A percentile compares a stretch with the other conserved stretches of the same genome.
Evolutionary conservation across 1,139 yeast genomes (phyloP).

Genomic region (Magnusiomyces clavatus): DNA sequence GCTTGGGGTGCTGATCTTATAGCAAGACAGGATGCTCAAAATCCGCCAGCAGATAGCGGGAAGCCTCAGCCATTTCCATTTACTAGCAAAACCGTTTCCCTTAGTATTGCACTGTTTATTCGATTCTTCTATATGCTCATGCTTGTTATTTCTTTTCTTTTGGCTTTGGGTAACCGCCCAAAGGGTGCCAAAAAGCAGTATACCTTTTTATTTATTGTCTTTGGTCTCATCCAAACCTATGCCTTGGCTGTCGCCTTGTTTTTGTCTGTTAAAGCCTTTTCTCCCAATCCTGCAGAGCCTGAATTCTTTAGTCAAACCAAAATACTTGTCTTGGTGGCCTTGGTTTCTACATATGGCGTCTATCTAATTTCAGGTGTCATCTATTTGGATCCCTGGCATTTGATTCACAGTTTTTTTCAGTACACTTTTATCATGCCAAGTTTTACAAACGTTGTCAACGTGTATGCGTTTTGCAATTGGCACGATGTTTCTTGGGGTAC

Average conservation of each 20-base stretch:
- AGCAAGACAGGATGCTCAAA: neutral
- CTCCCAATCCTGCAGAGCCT: conserved; percentile 13
- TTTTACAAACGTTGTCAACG: conserved; percentile 64
- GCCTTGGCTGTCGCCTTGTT: conserved; percentile 34
- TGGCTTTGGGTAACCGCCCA: conserved; percentile 39
- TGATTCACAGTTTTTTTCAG: conserved; percentile 77
- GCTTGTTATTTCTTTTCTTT: conserved; percentile 33
- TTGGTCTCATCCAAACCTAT: conserved; percentile 36
- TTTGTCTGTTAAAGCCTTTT: conserved; percentile 33
- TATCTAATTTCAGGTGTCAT: conserved; percentile 61
- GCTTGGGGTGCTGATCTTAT: neutral
- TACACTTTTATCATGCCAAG: conserved; percentile 83
- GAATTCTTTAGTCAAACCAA: conserved; percentile 21
- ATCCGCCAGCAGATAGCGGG: neutral
- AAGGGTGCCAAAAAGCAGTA: conserved; percentile 34
- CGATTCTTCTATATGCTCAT: conserved; percentile 32
- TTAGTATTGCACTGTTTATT: conserved; percentile 31
- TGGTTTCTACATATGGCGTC: conserved; percentile 87
- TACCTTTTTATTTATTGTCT: conserved; percentile 29
- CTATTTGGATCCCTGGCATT: conserved; percentile 94
- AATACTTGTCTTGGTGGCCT: conserved; percentile 59
- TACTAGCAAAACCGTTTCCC: conserved; percentile 16
- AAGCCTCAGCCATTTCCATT: conserved; percentile 8
- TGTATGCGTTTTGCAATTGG: conserved; percentile 91
- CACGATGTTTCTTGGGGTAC: conserved; percentile 99